Percentiles rank a stretch among this genome's conserved stretches.
These are phyloP conservation scores for Suillus ampliporus DNA, from an alignment of 768 basidiomycete species.

Conservation along the genomic window DNA sequence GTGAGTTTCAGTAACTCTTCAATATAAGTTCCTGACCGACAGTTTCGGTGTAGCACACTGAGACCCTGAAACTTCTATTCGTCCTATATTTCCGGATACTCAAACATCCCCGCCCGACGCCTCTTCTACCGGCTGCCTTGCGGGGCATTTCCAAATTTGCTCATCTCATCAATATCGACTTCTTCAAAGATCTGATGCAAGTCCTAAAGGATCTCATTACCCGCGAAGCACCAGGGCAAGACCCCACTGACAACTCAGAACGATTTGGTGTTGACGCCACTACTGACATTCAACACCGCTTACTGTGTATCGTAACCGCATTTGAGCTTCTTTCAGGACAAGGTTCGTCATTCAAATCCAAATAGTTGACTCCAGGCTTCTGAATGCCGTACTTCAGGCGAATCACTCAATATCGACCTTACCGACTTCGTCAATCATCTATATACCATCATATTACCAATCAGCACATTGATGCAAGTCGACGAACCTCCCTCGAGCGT, in stretches of 20 bases:
- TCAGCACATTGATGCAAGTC: conserved; percentile 69
- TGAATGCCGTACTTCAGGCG: conserved; percentile 56
- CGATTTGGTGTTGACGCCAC: conserved; percentile 39
- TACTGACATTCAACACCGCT: conserved; percentile 56
- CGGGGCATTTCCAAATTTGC: conserved; percentile 93
- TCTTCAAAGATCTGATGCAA: conserved; percentile 93
- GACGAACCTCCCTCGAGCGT: conserved; percentile 53
- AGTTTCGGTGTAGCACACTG: conserved; percentile 77
- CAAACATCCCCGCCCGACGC: conserved; percentile 80
- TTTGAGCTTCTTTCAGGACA: conserved; percentile 97
- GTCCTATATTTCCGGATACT: conserved; percentile 96
- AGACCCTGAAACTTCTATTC: conserved; percentile 96
- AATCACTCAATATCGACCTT: conserved; percentile 97
- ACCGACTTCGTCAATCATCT: conserved; percentile 85
- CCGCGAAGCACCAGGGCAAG: conserved; percentile 48
- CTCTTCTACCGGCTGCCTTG: conserved; percentile 84
- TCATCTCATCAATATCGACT: conserved; percentile 97
- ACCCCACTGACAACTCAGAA: conserved; percentile 44
- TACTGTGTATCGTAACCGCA: conserved; percentile 94
- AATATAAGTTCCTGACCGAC: conserved; percentile 20
- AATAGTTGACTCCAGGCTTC: conserved; percentile 17
- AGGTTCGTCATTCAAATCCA: conserved; percentile 53
- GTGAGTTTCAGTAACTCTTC: conserved; percentile 53
- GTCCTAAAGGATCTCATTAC: conserved; percentile 81
- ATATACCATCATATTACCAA: conserved; percentile 79